Percentiles rank a stretch among this genome's conserved stretches.
Evolutionary conservation across 2,329 filamentous ascomycete species (phyloP).

Genomic region (Fusarium cyanostomum): DNA sequence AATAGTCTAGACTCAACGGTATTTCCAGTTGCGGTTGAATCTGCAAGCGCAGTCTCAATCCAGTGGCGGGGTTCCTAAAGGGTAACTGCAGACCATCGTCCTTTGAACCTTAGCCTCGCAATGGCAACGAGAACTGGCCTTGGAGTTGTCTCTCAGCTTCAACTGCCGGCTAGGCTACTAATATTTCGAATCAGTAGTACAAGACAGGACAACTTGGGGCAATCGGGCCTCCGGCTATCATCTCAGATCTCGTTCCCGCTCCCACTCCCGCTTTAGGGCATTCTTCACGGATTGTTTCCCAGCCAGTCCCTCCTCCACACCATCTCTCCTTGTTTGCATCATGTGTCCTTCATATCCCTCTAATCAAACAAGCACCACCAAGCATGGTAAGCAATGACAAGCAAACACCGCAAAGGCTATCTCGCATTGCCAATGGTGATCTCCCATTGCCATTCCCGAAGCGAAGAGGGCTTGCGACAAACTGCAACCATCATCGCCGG

Average conservation of each 20-base stretch:
- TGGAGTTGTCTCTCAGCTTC: background rate
- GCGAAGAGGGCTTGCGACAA: background rate
- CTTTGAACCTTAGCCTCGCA: background rate
- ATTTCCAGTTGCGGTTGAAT: background rate
- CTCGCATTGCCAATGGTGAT: background rate
- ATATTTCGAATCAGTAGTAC: background rate
- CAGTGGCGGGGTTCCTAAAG: background rate
- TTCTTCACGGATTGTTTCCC: constrained; percentile 11
- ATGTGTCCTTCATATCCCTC: constrained; percentile 3
- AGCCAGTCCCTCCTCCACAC: constrained; percentile 16
- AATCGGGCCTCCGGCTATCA: constrained; percentile 16
- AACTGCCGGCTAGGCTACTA: background rate
- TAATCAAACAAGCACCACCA: background rate
- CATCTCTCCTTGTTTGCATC: constrained; percentile 7
- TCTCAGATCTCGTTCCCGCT: constrained; percentile 31
- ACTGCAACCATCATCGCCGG: background rate
- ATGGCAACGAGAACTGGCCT: background rate
- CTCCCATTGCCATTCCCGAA: background rate
- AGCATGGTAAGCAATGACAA: background rate
- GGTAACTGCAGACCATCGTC: background rate
- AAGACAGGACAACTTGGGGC: background rate
- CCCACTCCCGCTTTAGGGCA: constrained; percentile 13
- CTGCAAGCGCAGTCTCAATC: background rate
- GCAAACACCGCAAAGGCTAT: constrained; percentile 9
- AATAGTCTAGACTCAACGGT: background rate